Evolutionary conservation across 1,139 yeast species (phyloP), one percentile per base, ranked within the genome.

Genomic region (Spathaspora sp.): DNA sequence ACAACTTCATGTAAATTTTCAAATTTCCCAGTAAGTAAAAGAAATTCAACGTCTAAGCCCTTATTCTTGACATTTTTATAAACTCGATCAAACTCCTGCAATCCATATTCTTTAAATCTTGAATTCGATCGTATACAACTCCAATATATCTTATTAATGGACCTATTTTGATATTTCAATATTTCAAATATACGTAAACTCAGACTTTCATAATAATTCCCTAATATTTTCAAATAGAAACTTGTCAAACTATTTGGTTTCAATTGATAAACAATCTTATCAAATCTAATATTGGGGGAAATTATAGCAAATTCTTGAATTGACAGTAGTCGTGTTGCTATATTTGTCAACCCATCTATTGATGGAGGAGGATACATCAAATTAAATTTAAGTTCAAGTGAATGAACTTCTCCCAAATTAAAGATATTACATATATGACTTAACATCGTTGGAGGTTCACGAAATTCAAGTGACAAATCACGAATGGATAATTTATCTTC

Each of bases 201-300:
- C 17, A 27, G 38, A 13, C 17, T 7, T 3, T 13, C 36, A 25
- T 23, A 13, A 15, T 17, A 13, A 31, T 17, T 15, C 2, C 43
- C 43, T 7, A 41, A 29, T 4, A 41, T 18, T 13, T 41, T 41
- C 13, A 41, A 13, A 41, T 41, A 41, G 16, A 41, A 41, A 11
- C 33, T 24, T 15, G 17, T 7, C 6, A 41, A 11, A 13, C 18
- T 15, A 33, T 41, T 41, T 8, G 43, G 16, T 4, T 16, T 15
- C 15, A 41, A 23, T 15, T 15, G 31, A 15, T 31, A 10, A 7
- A 41, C 7, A 11, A 41, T 8, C 11, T 41, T 34, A 15, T 27
- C 43, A 41, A 41, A 41, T 31, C 43, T 27, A 11, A 41, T 41
- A 33, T 41, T 41, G 7, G 26, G 43, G n/a, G 33, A 29, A 11